Conservation (phyloP, 805 yeast species). For the Candida quercuum region DNA sequence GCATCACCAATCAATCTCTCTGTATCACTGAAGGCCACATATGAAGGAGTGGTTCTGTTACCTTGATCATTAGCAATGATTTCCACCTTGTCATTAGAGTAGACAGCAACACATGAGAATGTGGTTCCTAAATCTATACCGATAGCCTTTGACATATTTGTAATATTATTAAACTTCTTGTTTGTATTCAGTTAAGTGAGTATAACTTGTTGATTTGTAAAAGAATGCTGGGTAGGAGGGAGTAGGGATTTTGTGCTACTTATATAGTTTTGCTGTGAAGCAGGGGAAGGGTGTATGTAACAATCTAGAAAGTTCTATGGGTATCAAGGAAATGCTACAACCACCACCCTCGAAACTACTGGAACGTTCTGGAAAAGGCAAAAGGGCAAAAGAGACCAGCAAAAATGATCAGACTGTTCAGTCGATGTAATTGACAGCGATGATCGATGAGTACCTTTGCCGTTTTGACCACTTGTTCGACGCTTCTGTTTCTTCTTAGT, state of each 20-base stretch:
- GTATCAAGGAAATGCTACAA: background rate
- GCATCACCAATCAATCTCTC: conserved; percentile 97
- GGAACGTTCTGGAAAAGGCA: conserved; percentile 1
- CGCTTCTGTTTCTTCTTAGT: no score
- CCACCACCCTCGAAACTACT: background rate
- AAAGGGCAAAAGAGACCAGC: background rate
- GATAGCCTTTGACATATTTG: conserved; percentile 49
- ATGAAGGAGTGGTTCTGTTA: conserved; percentile 96
- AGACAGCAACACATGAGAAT: conserved; percentile 94
- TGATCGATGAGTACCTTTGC: background rate
- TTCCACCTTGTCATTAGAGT: conserved; percentile 82
- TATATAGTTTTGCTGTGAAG: conserved; percentile 5
- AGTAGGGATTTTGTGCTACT: conserved; percentile 1
- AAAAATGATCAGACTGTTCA: no score
- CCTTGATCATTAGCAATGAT: conserved; percentile 97
- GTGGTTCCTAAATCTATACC: conserved; percentile 98
- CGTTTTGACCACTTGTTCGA: no score
- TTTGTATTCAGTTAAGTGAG: no score
- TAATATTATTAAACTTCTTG: conserved; percentile 1
- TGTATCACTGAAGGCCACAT: conserved; percentile 92
- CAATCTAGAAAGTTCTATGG: conserved; percentile 7
- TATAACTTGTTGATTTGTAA: no score
- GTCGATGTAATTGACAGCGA: no score
- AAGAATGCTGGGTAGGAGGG: background rate
- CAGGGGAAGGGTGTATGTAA: background rate